Evolutionary conservation across 805 yeast genomes (phyloP).

Genomic region (Yarrowia yakushimensis): DNA sequence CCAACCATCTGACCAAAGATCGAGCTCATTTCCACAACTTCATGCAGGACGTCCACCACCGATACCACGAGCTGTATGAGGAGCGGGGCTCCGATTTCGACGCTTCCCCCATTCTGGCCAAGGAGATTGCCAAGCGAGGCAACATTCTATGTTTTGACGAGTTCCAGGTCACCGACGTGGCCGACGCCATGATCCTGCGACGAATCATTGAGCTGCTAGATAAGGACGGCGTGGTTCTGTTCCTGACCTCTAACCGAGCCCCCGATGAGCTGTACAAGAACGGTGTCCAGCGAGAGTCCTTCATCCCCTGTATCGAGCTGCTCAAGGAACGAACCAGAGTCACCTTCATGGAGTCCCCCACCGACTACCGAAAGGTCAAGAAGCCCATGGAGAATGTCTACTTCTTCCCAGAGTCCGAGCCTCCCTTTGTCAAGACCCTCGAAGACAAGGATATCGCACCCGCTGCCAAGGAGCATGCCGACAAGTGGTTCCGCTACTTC

Average conservation of each 20-base stretch:
- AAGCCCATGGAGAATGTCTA: conserved; percentile 79
- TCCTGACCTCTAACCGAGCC: conserved; percentile 92
- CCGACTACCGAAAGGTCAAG: conserved; percentile 87
- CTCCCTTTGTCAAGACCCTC: conserved; percentile 54
- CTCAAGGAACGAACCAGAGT: conserved; percentile 73
- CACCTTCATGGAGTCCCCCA: conserved; percentile 79
- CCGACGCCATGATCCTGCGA: conserved; percentile 94
- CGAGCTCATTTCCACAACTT: conserved; percentile 94
- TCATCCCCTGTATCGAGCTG: conserved; percentile 85
- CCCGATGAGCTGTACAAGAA: conserved; percentile 91
- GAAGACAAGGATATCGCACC: conserved; percentile 43
- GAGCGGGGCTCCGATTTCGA: conserved; percentile 72
- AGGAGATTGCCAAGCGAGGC: conserved; percentile 71
- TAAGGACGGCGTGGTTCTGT: conserved; percentile 77
- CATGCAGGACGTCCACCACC: conserved; percentile 89
- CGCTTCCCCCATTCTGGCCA: conserved; percentile 78
- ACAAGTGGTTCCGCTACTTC: conserved; percentile 77
- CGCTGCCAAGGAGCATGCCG: conserved; percentile 58
- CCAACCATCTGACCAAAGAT: conserved; percentile 67
- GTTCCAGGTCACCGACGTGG: conserved; percentile 97
- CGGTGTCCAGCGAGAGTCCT: conserved; percentile 89
- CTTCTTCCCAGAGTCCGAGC: conserved; percentile 50
- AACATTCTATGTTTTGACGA: conserved; percentile 92
- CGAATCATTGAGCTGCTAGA: conserved; percentile 60
- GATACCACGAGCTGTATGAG: conserved; percentile 69